A percentile compares a stretch with the other conserved stretches of the same genome.
Conservation (phyloP, 345 rosid species). For the Rhodomyrtus tomentosa region DNA sequence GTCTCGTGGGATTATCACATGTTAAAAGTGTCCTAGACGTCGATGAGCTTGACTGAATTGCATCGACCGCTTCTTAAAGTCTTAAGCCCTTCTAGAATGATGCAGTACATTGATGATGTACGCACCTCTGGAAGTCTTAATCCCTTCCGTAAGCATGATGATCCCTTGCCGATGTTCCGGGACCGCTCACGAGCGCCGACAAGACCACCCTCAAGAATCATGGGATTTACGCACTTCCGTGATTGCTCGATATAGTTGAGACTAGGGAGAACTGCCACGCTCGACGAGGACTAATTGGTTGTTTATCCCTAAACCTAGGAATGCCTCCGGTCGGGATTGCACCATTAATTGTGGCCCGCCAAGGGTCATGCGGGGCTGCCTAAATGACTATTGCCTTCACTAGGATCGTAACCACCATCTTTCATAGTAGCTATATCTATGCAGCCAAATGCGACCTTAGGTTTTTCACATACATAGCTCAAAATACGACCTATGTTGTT, state of each 20-base stretch:
- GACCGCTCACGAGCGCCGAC: background rate
- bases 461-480: background rate
- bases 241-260: background rate
- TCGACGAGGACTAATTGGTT: background rate
- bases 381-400: background rate
- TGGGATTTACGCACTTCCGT: background rate
- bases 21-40: background rate
- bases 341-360: background rate
- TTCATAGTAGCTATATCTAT: background rate
- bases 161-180: background rate
- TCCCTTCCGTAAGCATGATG: background rate
- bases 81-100: background rate
- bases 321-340: fast-evolving
- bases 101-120: background rate
- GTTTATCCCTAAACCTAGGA: background rate
- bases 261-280: background rate
- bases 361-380: background rate
- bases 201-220: background rate
- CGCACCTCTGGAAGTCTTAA: background rate
- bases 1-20: background rate
- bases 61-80: background rate
- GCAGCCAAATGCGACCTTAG: background rate
- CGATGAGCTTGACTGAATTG: background rate
- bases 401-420: background rate
- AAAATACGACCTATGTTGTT: background rate